phyloP scores from a whole-genome alignment of 345 rosid genomes.

The Draba incana region DNA sequence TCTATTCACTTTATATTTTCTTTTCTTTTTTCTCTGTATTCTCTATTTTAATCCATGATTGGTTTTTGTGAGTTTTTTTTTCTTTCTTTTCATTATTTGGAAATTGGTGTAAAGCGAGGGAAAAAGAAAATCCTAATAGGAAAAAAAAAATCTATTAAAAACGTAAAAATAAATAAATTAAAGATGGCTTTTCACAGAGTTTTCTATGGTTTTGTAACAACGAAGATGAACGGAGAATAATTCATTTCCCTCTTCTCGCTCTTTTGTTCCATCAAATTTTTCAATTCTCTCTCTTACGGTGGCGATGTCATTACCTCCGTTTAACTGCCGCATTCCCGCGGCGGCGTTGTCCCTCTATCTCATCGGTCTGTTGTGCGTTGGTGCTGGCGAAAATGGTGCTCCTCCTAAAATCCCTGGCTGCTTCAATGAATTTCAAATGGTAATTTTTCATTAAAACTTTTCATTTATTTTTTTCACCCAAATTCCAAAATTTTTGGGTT shows the following conservation, averaged over 20 bases:
- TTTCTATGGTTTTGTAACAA: constrained; percentile 30
- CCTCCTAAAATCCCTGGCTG: constrained; percentile 37
- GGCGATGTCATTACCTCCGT: constrained; percentile 41
- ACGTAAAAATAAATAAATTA: not conserved
- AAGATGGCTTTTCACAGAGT: constrained; percentile 18
- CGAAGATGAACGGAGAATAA: constrained; percentile 38
- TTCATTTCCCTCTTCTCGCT: constrained; percentile 7
- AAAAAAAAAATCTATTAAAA: not conserved
- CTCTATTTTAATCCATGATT: constrained; percentile 22
- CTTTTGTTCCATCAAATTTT: not conserved
- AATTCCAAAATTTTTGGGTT: not conserved
- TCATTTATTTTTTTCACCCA: not conserved
- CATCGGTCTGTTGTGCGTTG: constrained; percentile 9
- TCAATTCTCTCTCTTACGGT: constrained; percentile 11
- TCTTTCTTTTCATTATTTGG: not conserved
- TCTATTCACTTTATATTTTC: not conserved
- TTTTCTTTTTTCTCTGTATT: not conserved
- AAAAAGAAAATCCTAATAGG: constrained; percentile 7
- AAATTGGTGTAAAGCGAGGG: constrained; percentile 29
- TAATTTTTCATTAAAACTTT: constrained; percentile 15
- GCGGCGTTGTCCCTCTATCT: constrained; percentile 28
- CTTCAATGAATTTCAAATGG: constrained; percentile 38
- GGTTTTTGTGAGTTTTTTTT: constrained; percentile 1
- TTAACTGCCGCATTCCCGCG: constrained; percentile 33
- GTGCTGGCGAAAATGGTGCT: constrained; percentile 21